Base-by-base conservation (phyloP, 2,329 filamentous ascomycete species). In the Cladophialophora yegresii region DNA sequence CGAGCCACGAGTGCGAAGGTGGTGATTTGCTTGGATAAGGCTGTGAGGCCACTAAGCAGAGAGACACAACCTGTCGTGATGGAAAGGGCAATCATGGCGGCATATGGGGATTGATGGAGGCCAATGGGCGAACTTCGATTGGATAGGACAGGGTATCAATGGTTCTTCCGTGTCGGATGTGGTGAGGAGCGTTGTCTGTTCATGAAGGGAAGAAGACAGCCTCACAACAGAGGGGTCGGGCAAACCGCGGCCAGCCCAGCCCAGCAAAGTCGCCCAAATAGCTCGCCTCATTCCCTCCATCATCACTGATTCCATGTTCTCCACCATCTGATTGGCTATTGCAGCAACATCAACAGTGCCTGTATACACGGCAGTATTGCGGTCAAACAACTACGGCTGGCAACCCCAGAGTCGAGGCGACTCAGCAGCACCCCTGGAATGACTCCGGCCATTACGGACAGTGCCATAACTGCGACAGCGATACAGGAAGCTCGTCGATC, bases 11-110 rank as follows among this genome's bases (percentile, higher is more conserved):
- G 8, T n/a, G 50, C 26, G 26, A 53, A 53, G 50, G 22, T 32
- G 23, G 50, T 53, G 22, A 53, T 53, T 32, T 53, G 50, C 28
- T 53, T 53, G 16, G 26, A 53, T 30, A 53, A 53, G 50, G 50
- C 26, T 53, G 50, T 26, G 23, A 53, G 26, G 26, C 50, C 26
- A 23, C 50, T 53, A 7, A 53, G 26, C 28, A 53, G 28, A 10
- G 50, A 28, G 6, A 53, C 23, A 16, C n/a, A 23, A 1, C 50
- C 10, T 53, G 26, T 32, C n/a, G 50, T 53, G 26, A 53, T 32
- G 22, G 50, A 13, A 20, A n/a, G 26, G 32, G 50, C 23, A n/a
- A 30, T 23, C 50, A 53, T 53, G 16, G 4, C 23, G 26, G 12
- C 45, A 49, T n/a, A 23, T 22, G 9, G 1, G 7, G 10, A 49